A percentile compares a stretch with the other conserved stretches of the same genome.
phyloP scores from a whole-genome alignment of 1,139 yeast genomes.

The Kluyveromyces marxianus region DNA sequence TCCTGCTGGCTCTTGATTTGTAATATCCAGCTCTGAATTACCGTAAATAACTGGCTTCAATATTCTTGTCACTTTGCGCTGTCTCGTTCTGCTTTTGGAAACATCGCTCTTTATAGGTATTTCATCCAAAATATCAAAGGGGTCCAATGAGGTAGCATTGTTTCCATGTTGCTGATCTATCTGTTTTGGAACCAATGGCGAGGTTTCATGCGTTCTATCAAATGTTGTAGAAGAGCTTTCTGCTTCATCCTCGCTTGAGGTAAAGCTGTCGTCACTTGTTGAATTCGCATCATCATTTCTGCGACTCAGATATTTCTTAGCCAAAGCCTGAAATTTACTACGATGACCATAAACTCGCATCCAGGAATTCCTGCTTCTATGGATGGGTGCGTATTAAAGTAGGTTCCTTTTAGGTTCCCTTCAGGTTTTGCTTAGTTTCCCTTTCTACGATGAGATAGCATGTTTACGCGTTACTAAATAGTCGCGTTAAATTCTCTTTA shows the following conservation, averaged over 20 bases:
- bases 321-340: conserved; percentile 1
- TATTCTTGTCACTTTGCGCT: conserved; percentile 17
- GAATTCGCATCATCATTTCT: background rate
- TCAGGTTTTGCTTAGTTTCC: too few relatives aligned
- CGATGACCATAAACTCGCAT: background rate
- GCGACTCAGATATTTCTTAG: background rate
- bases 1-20: background rate
- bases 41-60: conserved; percentile 3
- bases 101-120: conserved; percentile 2
- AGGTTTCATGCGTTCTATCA: conserved; percentile 2
- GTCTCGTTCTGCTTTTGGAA: conserved; percentile 1
- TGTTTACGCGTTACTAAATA: too few relatives aligned
- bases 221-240: background rate
- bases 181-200: background rate
- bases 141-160: conserved; percentile 3
- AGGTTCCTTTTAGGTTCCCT: too few relatives aligned
- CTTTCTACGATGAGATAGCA: too few relatives aligned
- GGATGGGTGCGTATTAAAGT: background rate
- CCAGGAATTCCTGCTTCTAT: background rate
- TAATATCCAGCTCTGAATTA: background rate
- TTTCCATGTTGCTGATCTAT: too few relatives aligned
- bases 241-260: background rate
- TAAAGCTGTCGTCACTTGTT: conserved; percentile 1
- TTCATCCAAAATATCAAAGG: conserved; percentile 19
- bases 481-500: too few relatives aligned